Evolutionary conservation across 805 yeast species (phyloP).

Genomic region (Barnettozyma salicaria): DNA sequence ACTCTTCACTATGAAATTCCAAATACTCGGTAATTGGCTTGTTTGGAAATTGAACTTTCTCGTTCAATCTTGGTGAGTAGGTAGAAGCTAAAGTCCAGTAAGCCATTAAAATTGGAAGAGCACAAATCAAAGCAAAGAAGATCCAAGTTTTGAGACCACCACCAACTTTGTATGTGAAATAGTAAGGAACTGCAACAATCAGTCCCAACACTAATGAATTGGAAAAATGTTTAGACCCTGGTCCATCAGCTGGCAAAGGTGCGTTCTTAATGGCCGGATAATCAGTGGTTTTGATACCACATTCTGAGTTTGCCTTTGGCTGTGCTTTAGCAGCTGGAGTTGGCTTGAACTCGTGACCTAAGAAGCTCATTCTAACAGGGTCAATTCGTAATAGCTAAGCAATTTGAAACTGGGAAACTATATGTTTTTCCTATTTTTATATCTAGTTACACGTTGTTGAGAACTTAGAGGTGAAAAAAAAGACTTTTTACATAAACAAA

Average conservation of each 20-base stretch:
- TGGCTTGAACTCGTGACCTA: conserved; percentile 44
- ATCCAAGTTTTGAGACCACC: conserved; percentile 64
- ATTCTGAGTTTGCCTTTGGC: conserved; percentile 36
- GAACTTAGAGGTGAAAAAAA: background rate
- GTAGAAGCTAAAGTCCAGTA: conserved; percentile 79
- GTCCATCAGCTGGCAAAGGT: conserved; percentile 87
- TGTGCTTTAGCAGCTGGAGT: conserved; percentile 50
- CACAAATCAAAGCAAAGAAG: conserved; percentile 48
- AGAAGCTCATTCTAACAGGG: conserved; percentile 20
- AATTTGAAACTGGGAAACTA: background rate
- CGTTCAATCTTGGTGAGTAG: conserved; percentile 75
- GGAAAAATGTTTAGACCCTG: conserved; percentile 72
- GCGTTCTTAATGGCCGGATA: conserved; percentile 79
- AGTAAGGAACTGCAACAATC: conserved; percentile 53
- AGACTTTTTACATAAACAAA: too few relatives aligned
- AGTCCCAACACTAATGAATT: conserved; percentile 48
- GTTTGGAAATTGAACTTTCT: conserved; percentile 69
- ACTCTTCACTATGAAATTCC: conserved; percentile 70
- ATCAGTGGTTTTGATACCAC: conserved; percentile 38
- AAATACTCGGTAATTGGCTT: conserved; percentile 74
- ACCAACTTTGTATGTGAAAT: conserved; percentile 58
- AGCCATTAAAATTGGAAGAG: conserved; percentile 68
- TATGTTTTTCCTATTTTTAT: background rate
- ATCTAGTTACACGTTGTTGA: too few relatives aligned
- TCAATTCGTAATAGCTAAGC: conserved; percentile 1